Conservation (phyloP, 108 stramenopile genomes). For the Pseudonitzschia multiseries region DNA sequence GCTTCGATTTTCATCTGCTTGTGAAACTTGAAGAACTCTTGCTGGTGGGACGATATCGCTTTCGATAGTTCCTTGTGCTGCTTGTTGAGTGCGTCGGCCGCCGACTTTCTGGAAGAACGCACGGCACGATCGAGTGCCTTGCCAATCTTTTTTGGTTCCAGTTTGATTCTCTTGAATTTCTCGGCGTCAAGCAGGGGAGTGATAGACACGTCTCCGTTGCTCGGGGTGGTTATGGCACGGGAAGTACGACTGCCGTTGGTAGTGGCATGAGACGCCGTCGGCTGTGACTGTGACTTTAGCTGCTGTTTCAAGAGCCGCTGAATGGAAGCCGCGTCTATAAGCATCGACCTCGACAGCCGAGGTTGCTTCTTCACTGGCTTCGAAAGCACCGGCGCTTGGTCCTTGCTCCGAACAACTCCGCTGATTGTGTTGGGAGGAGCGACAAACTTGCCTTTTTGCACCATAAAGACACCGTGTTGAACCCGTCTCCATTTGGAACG, state of each 20-base stretch:
- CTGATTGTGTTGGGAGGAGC: conserved; percentile 31
- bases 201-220: conserved; percentile 21
- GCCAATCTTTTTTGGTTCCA: conserved; percentile 74
- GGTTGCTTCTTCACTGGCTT: not conserved
- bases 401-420: conserved; percentile 20
- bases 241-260: no score
- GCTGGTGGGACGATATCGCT: conserved; percentile 56
- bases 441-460: conserved; percentile 51
- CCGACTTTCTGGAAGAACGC: conserved; percentile 61
- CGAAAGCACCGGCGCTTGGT: conserved; percentile 4
- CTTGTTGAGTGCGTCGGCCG: conserved; percentile 62
- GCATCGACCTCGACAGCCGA: not conserved
- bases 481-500: conserved; percentile 50
- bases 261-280: not conserved
- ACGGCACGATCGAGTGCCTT: conserved; percentile 71
- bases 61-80: conserved; percentile 77
- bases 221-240: no score
- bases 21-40: conserved; percentile 82
- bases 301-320: conserved; percentile 17
- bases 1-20: conserved; percentile 55
- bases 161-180: conserved; percentile 63
- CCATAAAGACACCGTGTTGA: conserved; percentile 47
- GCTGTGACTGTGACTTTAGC: not conserved
- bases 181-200: conserved; percentile 57
- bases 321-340: not conserved